These are phyloP conservation scores for Colletotrichum nymphaeae DNA, from an alignment of 2,329 filamentous ascomycete species.

Conservation along the genomic window DNA sequence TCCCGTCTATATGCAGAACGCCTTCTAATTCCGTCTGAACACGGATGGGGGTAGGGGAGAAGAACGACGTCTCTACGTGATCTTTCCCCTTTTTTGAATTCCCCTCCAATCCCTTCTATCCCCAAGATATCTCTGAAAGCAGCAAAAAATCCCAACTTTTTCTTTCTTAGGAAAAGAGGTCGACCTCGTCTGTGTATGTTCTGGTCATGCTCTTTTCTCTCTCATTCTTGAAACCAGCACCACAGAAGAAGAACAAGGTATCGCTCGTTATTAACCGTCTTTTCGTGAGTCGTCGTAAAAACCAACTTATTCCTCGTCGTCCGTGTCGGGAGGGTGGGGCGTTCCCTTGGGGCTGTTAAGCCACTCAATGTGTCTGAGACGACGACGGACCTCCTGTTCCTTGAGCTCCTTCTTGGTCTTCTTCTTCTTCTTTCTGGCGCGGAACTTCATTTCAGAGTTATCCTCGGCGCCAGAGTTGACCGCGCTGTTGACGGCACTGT, in stretches of 20 bases:
- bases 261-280: constrained; percentile 27
- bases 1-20: constrained; percentile 33
- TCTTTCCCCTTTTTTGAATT: no score
- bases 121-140: constrained; percentile 14
- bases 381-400: constrained; percentile 87
- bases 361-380: constrained; percentile 88
- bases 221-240: constrained; percentile 12
- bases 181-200: not conserved
- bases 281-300: constrained; percentile 15
- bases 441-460: constrained; percentile 85
- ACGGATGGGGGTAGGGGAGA: not conserved
- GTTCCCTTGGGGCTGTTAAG: constrained; percentile 88
- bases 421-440: constrained; percentile 96
- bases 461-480: constrained; percentile 89
- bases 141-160: constrained; percentile 12
- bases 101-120: not conserved
- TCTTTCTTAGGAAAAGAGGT: not conserved
- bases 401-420: constrained; percentile 96
- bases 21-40: constrained; percentile 26
- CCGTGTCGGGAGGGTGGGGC: constrained; percentile 79
- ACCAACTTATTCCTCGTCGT: constrained; percentile 70
- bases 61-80: not conserved
- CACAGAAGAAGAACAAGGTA: constrained; percentile 11
- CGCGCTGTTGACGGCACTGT: constrained; percentile 68
- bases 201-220: constrained; percentile 1